Evolutionary conservation across 352 stramenopile species (phyloP), one percentile per base, ranked within the genome.

Genomic region (Phytopythium oedochilum): DNA sequence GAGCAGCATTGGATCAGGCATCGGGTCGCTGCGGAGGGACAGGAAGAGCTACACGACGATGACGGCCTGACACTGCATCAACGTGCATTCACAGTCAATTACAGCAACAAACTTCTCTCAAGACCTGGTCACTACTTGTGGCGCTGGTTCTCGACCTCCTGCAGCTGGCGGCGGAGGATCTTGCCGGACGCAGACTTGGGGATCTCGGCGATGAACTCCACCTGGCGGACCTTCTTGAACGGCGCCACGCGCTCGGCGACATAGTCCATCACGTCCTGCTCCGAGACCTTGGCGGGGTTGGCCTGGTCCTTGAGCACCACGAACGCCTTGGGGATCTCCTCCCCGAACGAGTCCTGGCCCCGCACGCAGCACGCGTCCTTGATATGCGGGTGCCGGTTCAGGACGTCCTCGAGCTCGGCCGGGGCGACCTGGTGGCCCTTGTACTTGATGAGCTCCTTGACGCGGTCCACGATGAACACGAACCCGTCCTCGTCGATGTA

Each of bases 391-490:
- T 97, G 78, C 5, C 66, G 73, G 12, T 96, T 73, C 3, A 98
- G 42, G 9, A 97, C 63, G 23, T 91, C 90, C 68, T 98, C 93
- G 22, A 98, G 70, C 63, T 98, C 93, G 0, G 89, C 91, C 15
- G 92, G 93, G 11, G 90, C 83, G 14, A 98, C 74, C 64, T 95
- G 90, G 49, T 93, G 92, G 1, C 92, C 93, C 57, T 96, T 96
- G 58, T 96, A 91, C 74, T 98, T 98, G 70, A 98, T 98, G 38
- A 98, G 72, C 66, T 98, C 92, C 76, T 98, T 98, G 31, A 96
- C 68, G n/a, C 92, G 71, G 65, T 98, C 94, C 0, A 88, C 87
- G 48, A 98, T 96, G 58, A 88, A 97, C 26, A 97, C 81, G 60
- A 76, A 97, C 0, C 89, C 91, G 45, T 97, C 86, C 15, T 92